Conservation (phyloP, 2,329 filamentous ascomycete genomes). For the Beauveria asiatica region DNA sequence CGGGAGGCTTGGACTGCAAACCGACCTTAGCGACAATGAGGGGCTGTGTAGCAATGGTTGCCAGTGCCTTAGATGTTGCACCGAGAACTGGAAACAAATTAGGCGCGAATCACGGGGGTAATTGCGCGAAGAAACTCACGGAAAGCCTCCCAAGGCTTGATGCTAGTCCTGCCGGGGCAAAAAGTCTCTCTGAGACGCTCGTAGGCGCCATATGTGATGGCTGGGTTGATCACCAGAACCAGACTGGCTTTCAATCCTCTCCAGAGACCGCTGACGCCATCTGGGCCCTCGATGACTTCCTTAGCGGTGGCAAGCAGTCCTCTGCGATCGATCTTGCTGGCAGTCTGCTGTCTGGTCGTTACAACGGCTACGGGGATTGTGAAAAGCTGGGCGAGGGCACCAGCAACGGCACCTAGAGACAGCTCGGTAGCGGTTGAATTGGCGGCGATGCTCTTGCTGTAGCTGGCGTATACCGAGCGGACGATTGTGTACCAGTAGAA, state of each 20-base stretch:
- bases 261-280: constrained; percentile 86
- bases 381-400: constrained; percentile 86
- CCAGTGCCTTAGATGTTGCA: constrained; percentile 84
- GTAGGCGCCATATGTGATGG: constrained; percentile 96
- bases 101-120: neutral
- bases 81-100: constrained; percentile 58
- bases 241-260: constrained; percentile 91
- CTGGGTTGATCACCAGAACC: constrained; percentile 90
- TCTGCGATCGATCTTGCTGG: constrained; percentile 74
- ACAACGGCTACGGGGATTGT: constrained; percentile 95
- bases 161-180: constrained; percentile 65
- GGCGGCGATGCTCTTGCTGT: constrained; percentile 39
- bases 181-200: constrained; percentile 73
- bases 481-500: constrained; percentile 98
- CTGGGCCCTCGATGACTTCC: constrained; percentile 84
- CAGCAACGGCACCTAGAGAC: constrained; percentile 74
- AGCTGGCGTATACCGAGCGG: constrained; percentile 66
- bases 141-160: constrained; percentile 85
- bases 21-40: constrained; percentile 97
- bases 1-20: constrained; percentile 84
- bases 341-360: constrained; percentile 92
- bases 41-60: constrained; percentile 87
- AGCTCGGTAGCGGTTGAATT: constrained; percentile 79
- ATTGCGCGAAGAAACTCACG: constrained; percentile 46
- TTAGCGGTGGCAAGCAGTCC: constrained; percentile 78